These are phyloP conservation scores for Pythium phragmiticola DNA, from an alignment of 352 stramenopile genomes.

Conservation along the genomic window DNA sequence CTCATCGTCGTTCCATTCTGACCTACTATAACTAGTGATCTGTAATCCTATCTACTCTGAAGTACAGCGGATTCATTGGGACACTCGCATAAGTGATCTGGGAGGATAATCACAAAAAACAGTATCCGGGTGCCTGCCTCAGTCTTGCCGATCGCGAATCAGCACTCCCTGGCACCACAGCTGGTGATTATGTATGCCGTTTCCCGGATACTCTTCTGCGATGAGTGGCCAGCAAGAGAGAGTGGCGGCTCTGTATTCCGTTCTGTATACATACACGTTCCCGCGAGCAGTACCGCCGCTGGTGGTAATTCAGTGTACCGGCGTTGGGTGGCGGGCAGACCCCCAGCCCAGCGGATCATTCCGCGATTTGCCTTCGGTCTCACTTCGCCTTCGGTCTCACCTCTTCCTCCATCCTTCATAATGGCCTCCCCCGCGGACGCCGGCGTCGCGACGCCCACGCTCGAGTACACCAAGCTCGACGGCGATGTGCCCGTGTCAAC, in stretches of 20 bases:
- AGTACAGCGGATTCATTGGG: too few relatives aligned
- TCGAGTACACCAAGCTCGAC: slow-evolving; percentile 28
- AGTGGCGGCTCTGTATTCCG: neutral
- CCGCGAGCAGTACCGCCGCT: neutral
- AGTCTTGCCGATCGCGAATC: neutral
- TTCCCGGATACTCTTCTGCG: neutral
- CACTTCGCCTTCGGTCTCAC: neutral
- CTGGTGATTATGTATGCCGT: slow-evolving; percentile 11
- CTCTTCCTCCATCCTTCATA: neutral
- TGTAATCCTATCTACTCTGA: too few relatives aligned
- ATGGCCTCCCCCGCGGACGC: slow-evolving; percentile 8
- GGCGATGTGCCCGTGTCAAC: slow-evolving; percentile 18
- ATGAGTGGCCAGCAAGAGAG: neutral
- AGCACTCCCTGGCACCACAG: neutral
- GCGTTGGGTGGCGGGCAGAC: neutral
- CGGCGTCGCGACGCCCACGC: slow-evolving; percentile 17
- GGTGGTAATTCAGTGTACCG: neutral
- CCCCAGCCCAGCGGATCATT: neutral
- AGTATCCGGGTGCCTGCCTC: neutral
- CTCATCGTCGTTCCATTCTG: too few relatives aligned
- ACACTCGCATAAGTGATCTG: too few relatives aligned
- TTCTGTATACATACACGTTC: neutral
- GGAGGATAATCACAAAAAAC: neutral
- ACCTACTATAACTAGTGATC: too few relatives aligned
- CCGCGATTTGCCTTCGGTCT: slow-evolving; percentile 6